These are phyloP conservation scores for Phylloporus sp. DNA, from an alignment of 768 basidiomycete species.

Conservation along the genomic window DNA sequence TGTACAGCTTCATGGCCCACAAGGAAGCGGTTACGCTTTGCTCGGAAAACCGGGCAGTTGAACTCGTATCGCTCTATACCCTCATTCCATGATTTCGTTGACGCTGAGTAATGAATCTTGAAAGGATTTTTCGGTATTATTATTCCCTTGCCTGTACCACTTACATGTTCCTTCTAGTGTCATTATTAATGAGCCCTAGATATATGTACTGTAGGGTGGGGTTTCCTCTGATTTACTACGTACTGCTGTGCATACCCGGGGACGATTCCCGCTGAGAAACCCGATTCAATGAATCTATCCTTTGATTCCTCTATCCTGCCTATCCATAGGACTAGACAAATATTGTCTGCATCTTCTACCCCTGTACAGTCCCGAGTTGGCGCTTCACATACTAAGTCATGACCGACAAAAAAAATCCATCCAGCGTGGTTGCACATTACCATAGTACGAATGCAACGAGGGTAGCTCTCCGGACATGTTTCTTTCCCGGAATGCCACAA, in stretches of 20 bases:
- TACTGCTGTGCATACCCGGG: not conserved
- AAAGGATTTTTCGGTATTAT: slow-evolving; percentile 11
- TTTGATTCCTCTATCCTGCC: not conserved
- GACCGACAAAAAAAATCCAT: slow-evolving; percentile 1
- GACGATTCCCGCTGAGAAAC: not conserved
- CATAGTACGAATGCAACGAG: no score
- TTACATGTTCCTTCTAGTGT: slow-evolving; percentile 13
- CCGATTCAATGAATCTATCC: not conserved
- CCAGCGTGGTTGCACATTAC: no score
- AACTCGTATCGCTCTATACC: not conserved
- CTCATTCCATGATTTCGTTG: slow-evolving; percentile 1
- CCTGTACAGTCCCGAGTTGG: no score
- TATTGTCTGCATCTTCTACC: not conserved
- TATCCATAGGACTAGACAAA: slow-evolving; percentile 2
- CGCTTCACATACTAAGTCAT: no score
- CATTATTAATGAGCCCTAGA: slow-evolving; percentile 8
- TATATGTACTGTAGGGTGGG: slow-evolving; percentile 11
- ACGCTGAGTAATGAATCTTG: slow-evolving; percentile 9
- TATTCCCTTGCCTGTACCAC: slow-evolving; percentile 22
- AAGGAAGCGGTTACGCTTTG: slow-evolving; percentile 73
- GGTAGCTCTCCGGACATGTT: no score
- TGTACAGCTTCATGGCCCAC: slow-evolving; percentile 66
- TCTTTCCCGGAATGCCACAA: no score
- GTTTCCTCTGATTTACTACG: slow-evolving; percentile 1
- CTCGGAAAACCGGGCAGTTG: slow-evolving; percentile 49